phyloP scores from a whole-genome alignment of 208 protist genomes.

The Leptomonas seymouri region DNA sequence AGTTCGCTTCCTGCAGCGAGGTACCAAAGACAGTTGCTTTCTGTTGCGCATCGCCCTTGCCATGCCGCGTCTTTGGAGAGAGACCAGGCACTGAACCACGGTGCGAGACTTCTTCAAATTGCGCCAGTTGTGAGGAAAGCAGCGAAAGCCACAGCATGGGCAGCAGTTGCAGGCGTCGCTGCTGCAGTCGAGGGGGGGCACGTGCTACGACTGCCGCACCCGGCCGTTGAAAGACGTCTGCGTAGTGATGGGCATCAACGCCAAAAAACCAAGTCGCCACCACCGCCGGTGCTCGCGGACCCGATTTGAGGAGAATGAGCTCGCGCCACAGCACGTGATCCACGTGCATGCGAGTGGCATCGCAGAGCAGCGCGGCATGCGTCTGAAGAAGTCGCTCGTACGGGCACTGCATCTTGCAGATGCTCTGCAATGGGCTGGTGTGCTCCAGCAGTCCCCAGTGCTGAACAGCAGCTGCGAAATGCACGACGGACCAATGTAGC shows the following conservation, averaged over 20 bases:
- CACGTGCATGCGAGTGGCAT: slow-evolving; percentile 10
- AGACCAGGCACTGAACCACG: not conserved
- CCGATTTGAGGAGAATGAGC: slow-evolving; percentile 28
- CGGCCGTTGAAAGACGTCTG: not conserved
- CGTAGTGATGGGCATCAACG: slow-evolving; percentile 7
- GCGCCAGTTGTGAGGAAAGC: slow-evolving; percentile 35
- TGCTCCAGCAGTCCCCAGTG: slow-evolving; percentile 69
- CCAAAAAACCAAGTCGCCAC: slow-evolving; percentile 26
- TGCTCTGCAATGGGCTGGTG: slow-evolving; percentile 38
- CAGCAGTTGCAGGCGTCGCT: slow-evolving; percentile 71
- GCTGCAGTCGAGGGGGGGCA: slow-evolving; percentile 37
- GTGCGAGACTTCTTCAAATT: not conserved
- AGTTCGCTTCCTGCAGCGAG: slow-evolving; percentile 4
- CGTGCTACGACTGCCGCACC: not conserved
- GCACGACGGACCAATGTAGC: slow-evolving; percentile 67
- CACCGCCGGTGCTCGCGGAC: slow-evolving; percentile 8
- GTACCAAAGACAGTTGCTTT: too few species aligned
- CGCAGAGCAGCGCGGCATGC: slow-evolving; percentile 44
- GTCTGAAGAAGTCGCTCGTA: slow-evolving; percentile 48
- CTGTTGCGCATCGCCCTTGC: too few species aligned
- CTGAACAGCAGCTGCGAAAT: slow-evolving; percentile 60
- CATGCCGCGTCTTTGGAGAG: not conserved
- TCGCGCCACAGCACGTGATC: slow-evolving; percentile 23
- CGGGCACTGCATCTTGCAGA: slow-evolving; percentile 21
- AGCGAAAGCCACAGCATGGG: slow-evolving; percentile 72